phyloP scores from a whole-genome alignment of 78 protist species.

The Neovahlkampfia damariscottae region DNA sequence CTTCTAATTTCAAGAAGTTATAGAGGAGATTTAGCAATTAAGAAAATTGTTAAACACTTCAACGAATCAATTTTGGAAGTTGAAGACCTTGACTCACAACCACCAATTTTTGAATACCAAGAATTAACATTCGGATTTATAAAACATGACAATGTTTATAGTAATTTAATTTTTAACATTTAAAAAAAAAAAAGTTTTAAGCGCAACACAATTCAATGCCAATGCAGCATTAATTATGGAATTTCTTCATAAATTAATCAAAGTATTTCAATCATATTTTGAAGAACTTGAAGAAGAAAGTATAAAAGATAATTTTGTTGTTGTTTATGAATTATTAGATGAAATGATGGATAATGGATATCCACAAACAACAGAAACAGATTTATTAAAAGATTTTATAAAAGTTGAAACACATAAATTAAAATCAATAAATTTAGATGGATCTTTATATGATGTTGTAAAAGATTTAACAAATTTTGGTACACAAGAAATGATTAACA shows the following conservation, averaged over 20 bases:
- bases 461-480: neutral
- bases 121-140: conserved; percentile 75
- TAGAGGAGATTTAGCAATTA: conserved; percentile 24
- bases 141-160: conserved; percentile 75
- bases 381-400: conserved; percentile 54
- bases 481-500: neutral
- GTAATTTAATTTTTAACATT: conserved; percentile 22
- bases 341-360: conserved; percentile 98
- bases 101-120: conserved; percentile 68
- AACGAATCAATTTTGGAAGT: conserved; percentile 46
- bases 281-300: conserved; percentile 84
- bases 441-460: conserved; percentile 16
- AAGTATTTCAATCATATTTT: conserved; percentile 71
- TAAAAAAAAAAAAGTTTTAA: conserved; percentile 48
- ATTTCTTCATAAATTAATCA: conserved; percentile 75
- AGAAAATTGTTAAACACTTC: conserved; percentile 12
- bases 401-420: conserved; percentile 82
- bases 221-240: conserved; percentile 68
- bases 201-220: conserved; percentile 75
- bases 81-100: conserved; percentile 10
- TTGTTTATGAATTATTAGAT: conserved; percentile 94
- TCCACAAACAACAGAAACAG: conserved; percentile 83
- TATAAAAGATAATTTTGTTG: conserved; percentile 94
- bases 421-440: conserved; percentile 3
- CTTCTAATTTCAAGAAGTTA: conserved; percentile 17